Evolutionary conservation across 805 yeast species (phyloP), one percentile per base, ranked within the genome.

Genomic region (Ogataea pini): DNA sequence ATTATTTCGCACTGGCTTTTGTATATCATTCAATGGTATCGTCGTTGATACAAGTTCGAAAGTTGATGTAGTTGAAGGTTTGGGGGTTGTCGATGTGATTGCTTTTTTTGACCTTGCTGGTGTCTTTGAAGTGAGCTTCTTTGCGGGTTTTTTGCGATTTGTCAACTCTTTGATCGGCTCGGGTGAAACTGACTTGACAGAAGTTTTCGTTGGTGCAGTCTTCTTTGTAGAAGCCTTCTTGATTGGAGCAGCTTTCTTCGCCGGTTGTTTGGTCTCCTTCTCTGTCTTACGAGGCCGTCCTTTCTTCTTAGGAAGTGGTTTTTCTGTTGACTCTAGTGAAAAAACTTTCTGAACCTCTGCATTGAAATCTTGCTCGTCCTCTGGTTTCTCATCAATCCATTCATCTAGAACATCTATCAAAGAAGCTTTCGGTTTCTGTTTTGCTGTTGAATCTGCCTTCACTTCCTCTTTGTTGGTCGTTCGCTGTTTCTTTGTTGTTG

Each of bases 11-110:
- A 27, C 48, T 8, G 51, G 10, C 24, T 46, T 12, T 14, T 37
- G 24, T 6, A 44, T 8, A 13, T 46, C 42, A 19, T 52, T 47
- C 24, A 50, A 19, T 17, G 52, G 49, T 20, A 22, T 29, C 19
- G 29, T 41, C 10, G 46, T 28, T 3, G 41, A n/a, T 7, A 20
- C 10, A 6, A 27, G 42, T 16, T 39, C 42, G 31, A 39, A 36
- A 3, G 19, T 38, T 18, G 28, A 8, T 9, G 17, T 19, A 10
- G 13, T 4, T 3, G 19, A 17, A 3, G 31, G 2, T 10, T 37
- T 37, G 22, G 42, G 9, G 28, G 32, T n/a, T n/a, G 24, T 17
- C 9, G 19, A n/a, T n/a, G n/a, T n/a, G n/a, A n/a, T n/a, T n/a
- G n/a, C n/a, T n/a, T n/a, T n/a, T n/a, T n/a, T n/a, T n/a, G n/a